phyloP scores from a whole-genome alignment of 1,139 yeast genomes.

The Geotrichum phurueaensis region DNA sequence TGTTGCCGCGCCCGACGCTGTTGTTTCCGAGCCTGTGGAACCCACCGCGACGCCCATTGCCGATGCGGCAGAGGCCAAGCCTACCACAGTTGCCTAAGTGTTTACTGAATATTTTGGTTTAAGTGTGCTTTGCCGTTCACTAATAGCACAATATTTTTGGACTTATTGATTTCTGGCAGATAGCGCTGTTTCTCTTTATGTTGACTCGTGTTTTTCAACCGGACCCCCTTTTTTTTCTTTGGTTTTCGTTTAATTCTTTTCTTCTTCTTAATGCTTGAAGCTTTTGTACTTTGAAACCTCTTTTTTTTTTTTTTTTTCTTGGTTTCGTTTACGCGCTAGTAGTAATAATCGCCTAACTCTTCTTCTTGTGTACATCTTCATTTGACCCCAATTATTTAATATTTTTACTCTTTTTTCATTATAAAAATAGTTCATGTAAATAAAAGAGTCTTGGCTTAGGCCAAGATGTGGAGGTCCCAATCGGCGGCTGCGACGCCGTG shows the following conservation, averaged over 20 bases:
- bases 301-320: background rate
- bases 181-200: no score
- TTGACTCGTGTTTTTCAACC: no score
- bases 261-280: background rate
- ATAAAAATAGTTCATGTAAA: no score
- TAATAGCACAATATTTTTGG: no score
- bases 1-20: slow-evolving; percentile 9
- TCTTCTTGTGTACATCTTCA: no score
- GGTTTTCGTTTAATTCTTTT: background rate
- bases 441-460: slow-evolving; percentile 1
- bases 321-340: no score
- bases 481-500: slow-evolving; percentile 22
- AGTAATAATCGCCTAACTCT: no score
- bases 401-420: background rate
- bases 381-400: no score
- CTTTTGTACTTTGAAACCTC: background rate
- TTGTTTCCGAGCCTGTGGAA: background rate
- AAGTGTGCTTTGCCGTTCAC: no score
- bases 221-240: background rate
- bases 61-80: slow-evolving; percentile 1
- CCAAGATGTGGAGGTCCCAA: slow-evolving; percentile 30
- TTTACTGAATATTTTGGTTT: no score
- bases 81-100: background rate
- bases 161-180: no score
- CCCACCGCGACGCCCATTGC: background rate